Conservation (phyloP, 2,329 filamentous ascomycete genomes). For the Penicillium sp. region DNA sequence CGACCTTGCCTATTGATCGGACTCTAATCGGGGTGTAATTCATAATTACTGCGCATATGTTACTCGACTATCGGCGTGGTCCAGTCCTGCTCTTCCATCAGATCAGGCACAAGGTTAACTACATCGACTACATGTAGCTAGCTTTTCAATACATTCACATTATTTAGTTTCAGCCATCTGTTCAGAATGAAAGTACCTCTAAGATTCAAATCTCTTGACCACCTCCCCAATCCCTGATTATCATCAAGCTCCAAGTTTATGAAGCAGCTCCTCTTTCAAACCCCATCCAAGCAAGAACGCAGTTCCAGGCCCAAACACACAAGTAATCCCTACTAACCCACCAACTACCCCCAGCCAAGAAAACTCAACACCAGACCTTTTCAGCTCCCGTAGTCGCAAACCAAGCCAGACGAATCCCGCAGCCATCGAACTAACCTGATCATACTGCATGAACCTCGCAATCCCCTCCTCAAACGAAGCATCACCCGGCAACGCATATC, state of each 20-base stretch:
- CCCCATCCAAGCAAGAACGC: conserved; percentile 1
- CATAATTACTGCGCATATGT: conserved; percentile 7
- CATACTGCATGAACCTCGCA: background rate
- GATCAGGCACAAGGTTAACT: background rate
- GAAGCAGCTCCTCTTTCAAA: conserved; percentile 1
- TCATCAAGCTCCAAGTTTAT: background rate
- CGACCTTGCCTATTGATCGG: background rate
- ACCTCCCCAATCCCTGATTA: no score
- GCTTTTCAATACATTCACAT: background rate
- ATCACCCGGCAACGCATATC: background rate
- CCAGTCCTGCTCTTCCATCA: background rate
- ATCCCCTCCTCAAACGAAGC: background rate
- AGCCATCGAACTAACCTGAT: background rate
- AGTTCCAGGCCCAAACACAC: background rate
- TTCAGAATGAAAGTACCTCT: background rate
- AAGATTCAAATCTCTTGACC: background rate
- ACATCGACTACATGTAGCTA: conserved; percentile 6
- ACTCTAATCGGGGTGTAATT: conserved; percentile 13
- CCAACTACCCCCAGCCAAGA: background rate
- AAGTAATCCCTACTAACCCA: background rate
- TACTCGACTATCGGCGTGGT: background rate
- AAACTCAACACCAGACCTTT: background rate
- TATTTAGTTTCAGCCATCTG: background rate
- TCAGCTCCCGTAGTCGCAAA: background rate
- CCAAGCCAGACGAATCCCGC: background rate